Percentiles rank a stretch among this genome's conserved stretches.
Evolutionary conservation across 352 stramenopile genomes (phyloP).

Genomic region (Pythium sp.): DNA sequence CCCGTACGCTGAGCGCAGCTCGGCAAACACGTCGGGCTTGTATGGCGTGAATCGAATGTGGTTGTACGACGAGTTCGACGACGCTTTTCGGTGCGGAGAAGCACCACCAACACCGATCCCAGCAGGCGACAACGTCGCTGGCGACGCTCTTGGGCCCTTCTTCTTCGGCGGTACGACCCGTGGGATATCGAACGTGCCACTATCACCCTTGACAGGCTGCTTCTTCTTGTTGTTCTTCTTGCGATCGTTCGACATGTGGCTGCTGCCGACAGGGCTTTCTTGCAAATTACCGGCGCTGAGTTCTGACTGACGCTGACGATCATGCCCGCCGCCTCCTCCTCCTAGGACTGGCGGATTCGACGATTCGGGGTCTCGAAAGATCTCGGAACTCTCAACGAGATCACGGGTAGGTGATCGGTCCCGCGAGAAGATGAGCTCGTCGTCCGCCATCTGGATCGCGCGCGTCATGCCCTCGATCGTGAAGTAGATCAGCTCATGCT

Average conservation of each 20-base stretch:
- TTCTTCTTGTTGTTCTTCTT: constrained; percentile 12
- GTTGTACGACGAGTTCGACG: constrained; percentile 28
- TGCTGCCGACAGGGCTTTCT: neutral
- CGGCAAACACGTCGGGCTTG: constrained; percentile 63
- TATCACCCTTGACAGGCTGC: constrained; percentile 11
- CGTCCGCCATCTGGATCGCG: constrained; percentile 66
- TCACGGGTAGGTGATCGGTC: constrained; percentile 52
- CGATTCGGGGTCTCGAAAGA: neutral
- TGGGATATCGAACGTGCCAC: constrained; percentile 21
- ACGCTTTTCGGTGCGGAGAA: constrained; percentile 6
- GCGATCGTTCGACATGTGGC: neutral
- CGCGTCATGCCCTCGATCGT: constrained; percentile 88
- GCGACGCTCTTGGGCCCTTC: neutral
- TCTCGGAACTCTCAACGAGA: constrained; percentile 18
- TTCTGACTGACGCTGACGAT: neutral
- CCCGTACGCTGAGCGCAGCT: constrained; percentile 66
- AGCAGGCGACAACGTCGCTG: constrained; percentile 9
- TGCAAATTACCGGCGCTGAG: constrained; percentile 1
- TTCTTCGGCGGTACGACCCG: constrained; percentile 2
- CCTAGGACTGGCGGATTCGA: constrained; percentile 5
- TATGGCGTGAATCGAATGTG: constrained; percentile 78
- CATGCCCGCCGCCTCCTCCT: neutral
- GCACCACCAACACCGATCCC: neutral
- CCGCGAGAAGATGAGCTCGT: constrained; percentile 45
- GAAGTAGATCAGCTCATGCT: constrained; percentile 88